Conservation (phyloP, 2,329 filamentous ascomycete genomes). For the Fusarium decemcellulare region DNA sequence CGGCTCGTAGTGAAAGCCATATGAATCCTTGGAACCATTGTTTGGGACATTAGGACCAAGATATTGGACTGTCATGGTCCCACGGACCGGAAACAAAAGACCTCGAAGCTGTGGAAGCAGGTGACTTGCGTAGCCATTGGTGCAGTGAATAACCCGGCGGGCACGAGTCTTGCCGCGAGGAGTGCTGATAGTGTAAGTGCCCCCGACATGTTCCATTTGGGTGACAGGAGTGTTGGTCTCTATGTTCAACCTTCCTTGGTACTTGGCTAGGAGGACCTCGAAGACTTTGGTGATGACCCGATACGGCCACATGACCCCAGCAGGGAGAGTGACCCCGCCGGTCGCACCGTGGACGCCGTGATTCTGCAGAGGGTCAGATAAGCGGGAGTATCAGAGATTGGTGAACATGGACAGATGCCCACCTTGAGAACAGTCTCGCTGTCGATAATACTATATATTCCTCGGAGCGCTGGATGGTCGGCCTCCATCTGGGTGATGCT, state of each 20-base stretch:
- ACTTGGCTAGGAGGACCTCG: constrained; percentile 51
- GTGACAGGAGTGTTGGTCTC: constrained; percentile 54
- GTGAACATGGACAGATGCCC: background rate
- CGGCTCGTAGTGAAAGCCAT: constrained; percentile 59
- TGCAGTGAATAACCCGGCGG: constrained; percentile 67
- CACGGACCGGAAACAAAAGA: constrained; percentile 57
- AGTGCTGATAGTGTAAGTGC: constrained; percentile 60
- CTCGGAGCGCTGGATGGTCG: background rate
- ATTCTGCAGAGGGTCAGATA: constrained; percentile 22
- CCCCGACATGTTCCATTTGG: background rate
- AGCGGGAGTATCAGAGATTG: background rate
- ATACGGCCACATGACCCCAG: constrained; percentile 65
- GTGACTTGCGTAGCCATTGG: constrained; percentile 65
- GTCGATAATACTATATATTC: background rate
- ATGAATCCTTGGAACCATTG: constrained; percentile 54
- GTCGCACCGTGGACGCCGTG: constrained; percentile 42
- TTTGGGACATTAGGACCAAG: constrained; percentile 50
- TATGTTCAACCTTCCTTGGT: constrained; percentile 50
- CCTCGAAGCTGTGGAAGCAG: constrained; percentile 62
- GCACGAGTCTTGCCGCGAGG: constrained; percentile 58
- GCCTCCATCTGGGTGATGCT: background rate
- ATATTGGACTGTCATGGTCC: constrained; percentile 62
- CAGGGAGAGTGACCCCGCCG: constrained; percentile 57
- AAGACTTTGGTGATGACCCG: constrained; percentile 60
- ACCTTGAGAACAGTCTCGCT: constrained; percentile 5